A percentile compares a stretch with the other conserved stretches of the same genome.
phyloP scores from a whole-genome alignment of 768 basidiomycete genomes.

The Pleurotus pulmonarius region DNA sequence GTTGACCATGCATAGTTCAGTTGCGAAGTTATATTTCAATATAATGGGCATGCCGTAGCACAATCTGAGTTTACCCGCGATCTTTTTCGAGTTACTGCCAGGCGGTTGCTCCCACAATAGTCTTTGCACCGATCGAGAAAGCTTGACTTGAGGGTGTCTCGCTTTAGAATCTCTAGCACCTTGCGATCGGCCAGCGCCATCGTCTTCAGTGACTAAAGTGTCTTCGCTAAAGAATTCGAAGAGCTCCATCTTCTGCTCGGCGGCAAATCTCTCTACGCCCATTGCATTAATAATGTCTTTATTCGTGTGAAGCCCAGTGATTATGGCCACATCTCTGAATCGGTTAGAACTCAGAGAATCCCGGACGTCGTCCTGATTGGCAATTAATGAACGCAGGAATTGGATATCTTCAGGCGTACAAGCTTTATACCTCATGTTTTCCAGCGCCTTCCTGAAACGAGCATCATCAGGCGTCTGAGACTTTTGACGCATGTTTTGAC shows the following conservation, averaged over 20 bases:
- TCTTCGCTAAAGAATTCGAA: conserved; percentile 25
- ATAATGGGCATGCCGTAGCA: conserved; percentile 31
- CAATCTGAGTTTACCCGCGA: conserved; percentile 23
- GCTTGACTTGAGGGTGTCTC: too few relatives aligned
- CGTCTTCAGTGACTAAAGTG: not conserved
- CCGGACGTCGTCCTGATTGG: not conserved
- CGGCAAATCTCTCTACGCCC: conserved; percentile 23
- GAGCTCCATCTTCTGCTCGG: conserved; percentile 20
- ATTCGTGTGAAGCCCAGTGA: conserved; percentile 23
- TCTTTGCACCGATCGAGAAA: not conserved
- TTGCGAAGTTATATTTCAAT: conserved; percentile 25
- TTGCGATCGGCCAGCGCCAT: not conserved
- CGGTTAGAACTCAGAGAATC: conserved; percentile 1
- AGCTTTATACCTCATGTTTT: conserved; percentile 22
- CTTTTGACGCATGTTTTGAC: conserved; percentile 27
- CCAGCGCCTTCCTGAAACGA: conserved; percentile 13
- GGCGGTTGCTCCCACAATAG: not conserved
- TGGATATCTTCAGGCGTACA: conserved; percentile 20
- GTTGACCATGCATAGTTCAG: conserved; percentile 21
- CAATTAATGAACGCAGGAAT: conserved; percentile 12
- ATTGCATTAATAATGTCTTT: conserved; percentile 27
- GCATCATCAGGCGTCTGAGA: conserved; percentile 11
- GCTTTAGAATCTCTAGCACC: not conserved
- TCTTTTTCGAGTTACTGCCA: conserved; percentile 5
- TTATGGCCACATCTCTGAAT: conserved; percentile 27